Evolutionary conservation across 2,329 filamentous ascomycete genomes (phyloP), one percentile per base, ranked within the genome.

Genomic region (Hortaea werneckii): DNA sequence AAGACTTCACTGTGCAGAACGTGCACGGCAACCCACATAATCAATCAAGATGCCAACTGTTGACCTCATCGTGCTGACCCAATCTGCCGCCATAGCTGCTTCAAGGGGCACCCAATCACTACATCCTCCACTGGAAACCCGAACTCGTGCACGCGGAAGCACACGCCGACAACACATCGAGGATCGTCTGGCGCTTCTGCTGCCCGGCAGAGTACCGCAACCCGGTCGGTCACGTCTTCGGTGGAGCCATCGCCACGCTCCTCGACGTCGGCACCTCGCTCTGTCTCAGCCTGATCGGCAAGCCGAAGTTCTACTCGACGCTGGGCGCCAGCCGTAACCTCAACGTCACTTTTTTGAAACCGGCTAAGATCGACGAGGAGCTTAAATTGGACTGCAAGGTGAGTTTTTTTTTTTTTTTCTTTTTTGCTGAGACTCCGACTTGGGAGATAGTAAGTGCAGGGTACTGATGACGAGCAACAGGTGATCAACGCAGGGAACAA

Each of bases 281-380:
- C 27, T 50, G 52, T 35, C 32, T 35, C 3, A 12, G 9, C 9
- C 30, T 54, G 2, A 49, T 55, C 32, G 43, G 42, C 6, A 50
- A 48, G 37, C 49, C 48, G 27, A 54, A 52, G 0, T 60, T 58
- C 42, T 74, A 69, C 69, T 59, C 70, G 39, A 57, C 60, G n/a
- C 68, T 61, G 2, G 67, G 70, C 41, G 70, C 73, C 7, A 64
- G 56, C 30, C 48, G 65, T 35, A 65, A 57, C 43, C 56, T 74
- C 50, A 72, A 66, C 51, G 69, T 70, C 42, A 70, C 65, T 2
- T 74, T 72, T 49, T 48, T 74, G 30, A 53, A 67, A 9, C 69
- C 69, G 4, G 66, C 66, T 27, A 55, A 60, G 5, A 58, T 66
- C 42, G 70, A 69, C 0, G 53, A 63, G 30, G 63, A 62, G 44